These are phyloP conservation scores for Termitomyces sp. DNA, from an alignment of 768 basidiomycete genomes.

Conservation along the genomic window DNA sequence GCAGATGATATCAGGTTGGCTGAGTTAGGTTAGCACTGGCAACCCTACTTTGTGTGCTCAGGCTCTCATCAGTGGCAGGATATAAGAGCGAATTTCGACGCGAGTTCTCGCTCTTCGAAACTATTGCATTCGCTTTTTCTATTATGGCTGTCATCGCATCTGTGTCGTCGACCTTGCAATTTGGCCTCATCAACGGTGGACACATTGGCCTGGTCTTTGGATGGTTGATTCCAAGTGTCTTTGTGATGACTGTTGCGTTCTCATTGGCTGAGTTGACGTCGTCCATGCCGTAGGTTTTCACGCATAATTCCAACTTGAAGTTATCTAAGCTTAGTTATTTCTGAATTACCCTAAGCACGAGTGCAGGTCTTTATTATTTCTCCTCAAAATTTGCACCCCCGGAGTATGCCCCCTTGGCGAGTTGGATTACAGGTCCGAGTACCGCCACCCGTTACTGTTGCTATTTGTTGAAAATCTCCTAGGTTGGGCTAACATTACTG, in stretches of 20 bases:
- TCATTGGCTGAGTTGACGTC: constrained; percentile 73
- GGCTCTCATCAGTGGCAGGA: not conserved
- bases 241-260: constrained; percentile 62
- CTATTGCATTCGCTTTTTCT: constrained; percentile 53
- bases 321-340: not conserved
- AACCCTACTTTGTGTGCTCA: not conserved
- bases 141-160: constrained; percentile 73
- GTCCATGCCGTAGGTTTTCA: constrained; percentile 62
- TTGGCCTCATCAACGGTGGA: constrained; percentile 62
- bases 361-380: constrained; percentile 77
- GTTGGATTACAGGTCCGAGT: constrained; percentile 49
- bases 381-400: constrained; percentile 68
- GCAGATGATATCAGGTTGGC: constrained; percentile 1
- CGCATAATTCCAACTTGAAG: not conserved
- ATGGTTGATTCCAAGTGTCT: constrained; percentile 67
- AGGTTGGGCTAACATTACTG: constrained; percentile 73
- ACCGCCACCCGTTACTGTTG: not conserved
- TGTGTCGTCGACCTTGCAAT: constrained; percentile 60
- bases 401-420: constrained; percentile 54
- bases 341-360: constrained; percentile 44
- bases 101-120: not conserved
- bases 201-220: constrained; percentile 78
- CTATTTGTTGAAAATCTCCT: not conserved
- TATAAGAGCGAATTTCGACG: constrained; percentile 3
- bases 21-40: not conserved